Base-by-base conservation (phyloP, 345 rosid species). In the Euphorbia tirucalli region DNA sequence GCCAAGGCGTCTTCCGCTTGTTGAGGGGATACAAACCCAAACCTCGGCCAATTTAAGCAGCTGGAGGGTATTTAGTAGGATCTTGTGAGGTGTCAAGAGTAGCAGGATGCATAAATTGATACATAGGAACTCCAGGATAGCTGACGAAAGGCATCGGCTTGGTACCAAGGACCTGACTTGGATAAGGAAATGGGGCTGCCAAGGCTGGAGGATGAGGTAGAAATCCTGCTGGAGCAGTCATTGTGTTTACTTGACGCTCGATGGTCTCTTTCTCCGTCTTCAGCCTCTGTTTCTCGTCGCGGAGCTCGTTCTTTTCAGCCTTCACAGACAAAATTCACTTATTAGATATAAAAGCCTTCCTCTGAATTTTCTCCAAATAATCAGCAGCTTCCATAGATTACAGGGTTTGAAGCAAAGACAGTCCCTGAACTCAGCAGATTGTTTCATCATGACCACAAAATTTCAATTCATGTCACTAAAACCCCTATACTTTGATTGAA, bases 301-400 rank as follows among this genome's bases (percentile, higher is more conserved):
- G 71, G 16, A 73, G 77, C 63, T 78, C 81, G 13, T 69, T 78
- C 74, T 78, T 78, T 74, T 78, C 77, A 8, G 48, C 77, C 81
- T 73, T 25, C 66, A 56, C 27, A 48, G 1, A 18, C 43, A 21
- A 56, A 70, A 76, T 31, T 43, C n/a, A 57, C 50, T 5, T 39
- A 60, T 11, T 6, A 60, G 14, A 13, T 27, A 16, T 8, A 10
- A 57, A 54, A 4, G 55, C 4, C 19, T 55, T 19, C n/a, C 24
- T 11, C 28, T 18, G 11, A 10, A 14, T 19, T 58, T 43, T 64
- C 7, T 58, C 63, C 22, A 15, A 18, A 32, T n/a, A 52, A 35
- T 18, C 57, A 68, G 18, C 27, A n/a, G 41, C 7, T 44, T 25
- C 14, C 19, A 65, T 21, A 46, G 55, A 27, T 6, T 15, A 43